These are phyloP conservation scores for Botrytis galanthina DNA, from an alignment of 2,329 filamentous ascomycete genomes.

Conservation along the genomic window DNA sequence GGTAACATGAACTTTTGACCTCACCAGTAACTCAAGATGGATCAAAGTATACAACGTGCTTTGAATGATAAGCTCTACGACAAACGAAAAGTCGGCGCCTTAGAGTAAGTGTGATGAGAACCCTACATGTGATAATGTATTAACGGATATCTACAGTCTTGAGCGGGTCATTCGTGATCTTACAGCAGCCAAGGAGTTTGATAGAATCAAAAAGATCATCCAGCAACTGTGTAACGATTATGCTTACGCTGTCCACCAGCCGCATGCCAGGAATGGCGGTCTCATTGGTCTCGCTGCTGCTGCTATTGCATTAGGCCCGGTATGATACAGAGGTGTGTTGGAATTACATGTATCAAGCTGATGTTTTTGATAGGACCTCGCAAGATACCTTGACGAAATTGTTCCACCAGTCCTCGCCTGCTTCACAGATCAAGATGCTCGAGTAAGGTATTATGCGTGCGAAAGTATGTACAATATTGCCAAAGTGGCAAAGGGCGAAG, in stretches of 20 bases:
- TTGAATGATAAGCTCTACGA: constrained; percentile 99
- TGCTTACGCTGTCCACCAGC: constrained; percentile 94
- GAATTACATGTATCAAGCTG: constrained; percentile 19
- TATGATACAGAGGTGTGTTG: constrained; percentile 43
- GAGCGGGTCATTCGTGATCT: constrained; percentile 88
- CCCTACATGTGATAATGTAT: not conserved
- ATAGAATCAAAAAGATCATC: constrained; percentile 80
- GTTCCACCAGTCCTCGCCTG: constrained; percentile 95
- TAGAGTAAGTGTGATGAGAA: constrained; percentile 66
- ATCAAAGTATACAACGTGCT: constrained; percentile 81
- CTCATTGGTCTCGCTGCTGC: constrained; percentile 93
- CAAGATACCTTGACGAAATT: constrained; percentile 87
- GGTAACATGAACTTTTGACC: not conserved
- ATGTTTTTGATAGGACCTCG: constrained; percentile 65
- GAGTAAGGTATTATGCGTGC: constrained; percentile 96
- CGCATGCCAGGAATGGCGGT: constrained; percentile 93
- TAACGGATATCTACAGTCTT: constrained; percentile 54
- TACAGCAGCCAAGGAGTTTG: constrained; percentile 71
- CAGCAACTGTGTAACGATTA: constrained; percentile 97
- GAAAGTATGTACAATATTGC: constrained; percentile 99
- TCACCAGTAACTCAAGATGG: constrained; percentile 56
- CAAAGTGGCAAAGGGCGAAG: constrained; percentile 97
- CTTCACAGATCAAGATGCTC: constrained; percentile 96
- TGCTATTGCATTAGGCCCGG: constrained; percentile 88
- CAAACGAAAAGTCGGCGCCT: constrained; percentile 91